These are phyloP conservation scores for Lachancea mirantina DNA, from an alignment of 805 yeast genomes.

Conservation along the genomic window DNA sequence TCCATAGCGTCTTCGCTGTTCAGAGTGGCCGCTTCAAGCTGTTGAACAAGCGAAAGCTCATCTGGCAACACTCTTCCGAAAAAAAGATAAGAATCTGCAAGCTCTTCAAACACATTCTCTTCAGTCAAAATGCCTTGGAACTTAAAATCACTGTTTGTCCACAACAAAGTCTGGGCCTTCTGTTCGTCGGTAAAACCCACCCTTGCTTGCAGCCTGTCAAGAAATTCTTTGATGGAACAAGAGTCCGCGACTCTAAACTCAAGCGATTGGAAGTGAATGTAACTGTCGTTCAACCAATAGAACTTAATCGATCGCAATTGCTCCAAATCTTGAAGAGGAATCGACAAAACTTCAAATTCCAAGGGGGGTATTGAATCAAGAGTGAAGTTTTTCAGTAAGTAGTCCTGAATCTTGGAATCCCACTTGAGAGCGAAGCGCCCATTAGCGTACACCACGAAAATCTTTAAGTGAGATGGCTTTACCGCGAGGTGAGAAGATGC, in stretches of 20 bases:
- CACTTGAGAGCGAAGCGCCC: conserved; percentile 44
- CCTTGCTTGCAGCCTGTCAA: conserved; percentile 50
- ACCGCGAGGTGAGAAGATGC: conserved; percentile 49
- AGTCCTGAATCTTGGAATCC: conserved; percentile 27
- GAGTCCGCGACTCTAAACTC: conserved; percentile 64
- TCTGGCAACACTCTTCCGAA: conserved; percentile 45
- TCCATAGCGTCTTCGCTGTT: conserved; percentile 12
- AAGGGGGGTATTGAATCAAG: conserved; percentile 39
- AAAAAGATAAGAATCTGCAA: conserved; percentile 34
- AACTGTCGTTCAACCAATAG: conserved; percentile 66
- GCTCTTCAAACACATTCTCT: conserved; percentile 33
- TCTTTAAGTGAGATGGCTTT: conserved; percentile 55
- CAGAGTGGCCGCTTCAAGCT: conserved; percentile 18
- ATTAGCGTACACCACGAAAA: conserved; percentile 58
- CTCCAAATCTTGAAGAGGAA: conserved; percentile 72
- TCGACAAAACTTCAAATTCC: conserved; percentile 70
- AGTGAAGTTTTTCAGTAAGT: conserved; percentile 33
- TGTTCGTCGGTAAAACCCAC: conserved; percentile 44
- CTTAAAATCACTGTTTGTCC: conserved; percentile 41
- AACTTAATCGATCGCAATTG: conserved; percentile 59
- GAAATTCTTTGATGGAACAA: conserved; percentile 47
- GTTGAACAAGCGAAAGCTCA: conserved; percentile 25
- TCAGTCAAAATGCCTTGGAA: conserved; percentile 33
- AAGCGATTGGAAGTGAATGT: conserved; percentile 58
- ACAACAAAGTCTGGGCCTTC: conserved; percentile 43